Percentiles rank a stretch among this genome's conserved stretches.
These are phyloP conservation scores for Cucurbita pepo DNA, from an alignment of 306 rosid species.

Conservation along the genomic window DNA sequence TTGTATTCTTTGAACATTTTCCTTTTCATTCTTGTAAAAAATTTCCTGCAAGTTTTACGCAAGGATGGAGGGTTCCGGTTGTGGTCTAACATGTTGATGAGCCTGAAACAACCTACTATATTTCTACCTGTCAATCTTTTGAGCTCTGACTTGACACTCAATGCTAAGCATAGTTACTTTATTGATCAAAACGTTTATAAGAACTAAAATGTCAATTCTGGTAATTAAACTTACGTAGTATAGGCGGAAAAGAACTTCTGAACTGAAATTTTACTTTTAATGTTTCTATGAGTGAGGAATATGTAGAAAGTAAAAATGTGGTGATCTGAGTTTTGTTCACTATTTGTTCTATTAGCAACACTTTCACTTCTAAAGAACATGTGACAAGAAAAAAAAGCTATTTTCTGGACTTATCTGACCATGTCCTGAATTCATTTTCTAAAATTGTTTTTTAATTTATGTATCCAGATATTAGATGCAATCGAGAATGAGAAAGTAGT, in stretches of 20 bases:
- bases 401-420: background rate
- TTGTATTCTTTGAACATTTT: too few relatives aligned
- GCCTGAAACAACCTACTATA: background rate
- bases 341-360: background rate
- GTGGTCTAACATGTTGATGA: too few relatives aligned
- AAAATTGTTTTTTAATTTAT: background rate
- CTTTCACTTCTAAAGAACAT: background rate
- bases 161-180: background rate
- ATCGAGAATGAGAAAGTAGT: conserved; percentile 69
- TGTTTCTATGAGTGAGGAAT: background rate
- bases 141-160: background rate
- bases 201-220: background rate
- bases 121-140: background rate
- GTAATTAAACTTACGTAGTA: background rate
- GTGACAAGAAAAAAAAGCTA: background rate
- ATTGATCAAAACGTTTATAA: background rate
- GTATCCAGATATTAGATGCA: conserved; percentile 67
- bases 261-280: background rate
- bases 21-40: too few relatives aligned
- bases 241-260: background rate
- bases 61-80: too few relatives aligned
- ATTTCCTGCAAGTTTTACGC: too few relatives aligned
- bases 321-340: background rate
- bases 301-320: background rate
- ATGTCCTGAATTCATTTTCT: background rate